A percentile compares a stretch with the other conserved stretches of the same genome.
phyloP scores from a whole-genome alignment of 2,329 filamentous ascomycete genomes.

The Neoarthrinium moseri region DNA sequence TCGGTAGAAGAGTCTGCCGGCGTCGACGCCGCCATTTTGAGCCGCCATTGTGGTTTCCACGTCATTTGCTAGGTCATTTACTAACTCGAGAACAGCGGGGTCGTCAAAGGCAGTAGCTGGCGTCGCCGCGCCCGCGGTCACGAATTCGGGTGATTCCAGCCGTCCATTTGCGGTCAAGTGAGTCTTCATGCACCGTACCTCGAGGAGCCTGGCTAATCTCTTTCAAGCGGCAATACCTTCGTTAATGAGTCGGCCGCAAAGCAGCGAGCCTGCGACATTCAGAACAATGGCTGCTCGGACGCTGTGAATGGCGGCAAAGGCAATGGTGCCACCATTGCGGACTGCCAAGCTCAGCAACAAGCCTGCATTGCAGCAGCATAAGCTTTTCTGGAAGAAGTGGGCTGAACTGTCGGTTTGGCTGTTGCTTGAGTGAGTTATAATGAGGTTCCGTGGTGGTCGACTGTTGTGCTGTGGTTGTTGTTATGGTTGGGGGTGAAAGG shows the following conservation, averaged over 20 bases:
- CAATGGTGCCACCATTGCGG: conserved; percentile 38
- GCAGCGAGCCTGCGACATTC: conserved; percentile 61
- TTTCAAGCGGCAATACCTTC: conserved; percentile 45
- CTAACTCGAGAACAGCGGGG: conserved; percentile 2
- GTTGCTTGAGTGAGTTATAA: neutral
- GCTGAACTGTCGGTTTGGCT: neutral
- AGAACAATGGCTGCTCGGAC: conserved; percentile 60
- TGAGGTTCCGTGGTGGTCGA: too few relatives aligned
- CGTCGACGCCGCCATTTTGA: too few relatives aligned
- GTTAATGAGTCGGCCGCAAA: conserved; percentile 53
- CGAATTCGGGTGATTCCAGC: conserved; percentile 41
- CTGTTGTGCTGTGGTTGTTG: neutral
- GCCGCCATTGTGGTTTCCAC: neutral
- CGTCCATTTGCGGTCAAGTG: conserved; percentile 55
- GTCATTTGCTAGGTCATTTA: neutral
- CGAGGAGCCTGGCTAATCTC: neutral
- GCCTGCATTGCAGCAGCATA: conserved; percentile 13
- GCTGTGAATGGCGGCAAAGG: conserved; percentile 50
- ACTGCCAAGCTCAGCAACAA: conserved; percentile 53
- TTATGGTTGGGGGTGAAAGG: neutral
- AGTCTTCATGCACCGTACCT: conserved; percentile 34
- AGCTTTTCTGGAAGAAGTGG: conserved; percentile 6
- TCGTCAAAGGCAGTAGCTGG: conserved; percentile 39
- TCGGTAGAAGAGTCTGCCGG: conserved; percentile 2
- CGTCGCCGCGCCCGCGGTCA: conserved; percentile 48